phyloP scores from a whole-genome alignment of 2,329 filamentous ascomycete species.

The Diaporthe nobilis region DNA sequence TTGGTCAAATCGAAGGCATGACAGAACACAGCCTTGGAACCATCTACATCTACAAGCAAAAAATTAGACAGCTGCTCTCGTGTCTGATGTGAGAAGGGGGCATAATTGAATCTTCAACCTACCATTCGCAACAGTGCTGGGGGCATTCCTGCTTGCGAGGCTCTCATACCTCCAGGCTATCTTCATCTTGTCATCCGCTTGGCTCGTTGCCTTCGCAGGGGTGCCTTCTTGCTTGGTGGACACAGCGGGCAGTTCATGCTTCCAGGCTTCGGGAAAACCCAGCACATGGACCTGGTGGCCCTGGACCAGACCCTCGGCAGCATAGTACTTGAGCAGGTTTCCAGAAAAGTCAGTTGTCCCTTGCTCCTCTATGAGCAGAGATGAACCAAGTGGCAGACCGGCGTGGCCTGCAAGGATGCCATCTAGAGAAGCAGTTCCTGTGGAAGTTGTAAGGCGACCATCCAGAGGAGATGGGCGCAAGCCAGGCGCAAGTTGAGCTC shows the following conservation, averaged over 20 bases:
- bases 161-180: constrained; percentile 98
- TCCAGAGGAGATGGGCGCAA: constrained; percentile 90
- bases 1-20: constrained; percentile 81
- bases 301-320: constrained; percentile 92
- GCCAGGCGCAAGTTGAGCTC: constrained; percentile 59
- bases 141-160: constrained; percentile 69
- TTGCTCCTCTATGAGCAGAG: constrained; percentile 85
- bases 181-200: constrained; percentile 86
- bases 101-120: constrained; percentile 40
- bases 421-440: constrained; percentile 89
- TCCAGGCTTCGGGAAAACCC: constrained; percentile 85
- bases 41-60: constrained; percentile 41
- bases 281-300: constrained; percentile 91
- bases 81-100: constrained; percentile 34
- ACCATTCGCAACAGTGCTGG: constrained; percentile 40
- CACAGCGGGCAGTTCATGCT: constrained; percentile 84
- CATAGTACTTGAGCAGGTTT: constrained; percentile 87
- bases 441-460: constrained; percentile 90
- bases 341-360: constrained; percentile 96
- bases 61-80: constrained; percentile 33
- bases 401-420: constrained; percentile 87
- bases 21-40: constrained; percentile 67
- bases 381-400: constrained; percentile 85
- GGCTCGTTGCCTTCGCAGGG: constrained; percentile 18
- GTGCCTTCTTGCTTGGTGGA: constrained; percentile 57